These are phyloP conservation scores for Boletus sp. DNA, from an alignment of 1,284 basidiomycete species.

Conservation along the genomic window DNA sequence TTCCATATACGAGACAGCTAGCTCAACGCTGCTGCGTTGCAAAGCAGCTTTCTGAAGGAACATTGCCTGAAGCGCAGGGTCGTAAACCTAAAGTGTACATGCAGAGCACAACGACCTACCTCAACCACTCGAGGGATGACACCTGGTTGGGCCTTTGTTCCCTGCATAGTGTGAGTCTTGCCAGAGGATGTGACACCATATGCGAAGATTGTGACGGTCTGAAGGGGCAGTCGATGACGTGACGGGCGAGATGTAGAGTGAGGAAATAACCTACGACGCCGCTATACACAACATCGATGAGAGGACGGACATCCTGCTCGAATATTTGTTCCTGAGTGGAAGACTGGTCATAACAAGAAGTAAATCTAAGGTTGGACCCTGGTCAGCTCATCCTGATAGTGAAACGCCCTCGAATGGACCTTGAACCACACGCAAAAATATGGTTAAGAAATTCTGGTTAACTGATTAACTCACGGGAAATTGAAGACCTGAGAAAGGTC, in stretches of 20 bases:
- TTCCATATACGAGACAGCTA: constrained; percentile 77
- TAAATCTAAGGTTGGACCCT: constrained; percentile 44
- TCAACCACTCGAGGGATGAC: constrained; percentile 76
- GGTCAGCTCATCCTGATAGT: background rate
- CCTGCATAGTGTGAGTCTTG: constrained; percentile 87
- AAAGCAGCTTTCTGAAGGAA: constrained; percentile 44
- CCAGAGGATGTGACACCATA: constrained; percentile 82
- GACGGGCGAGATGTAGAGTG: background rate
- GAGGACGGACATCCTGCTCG: constrained; percentile 62
- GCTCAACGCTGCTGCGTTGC: constrained; percentile 39
- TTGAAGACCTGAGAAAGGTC: constrained; percentile 64
- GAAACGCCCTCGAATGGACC: background rate
- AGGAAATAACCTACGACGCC: constrained; percentile 54
- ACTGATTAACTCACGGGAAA: constrained; percentile 56
- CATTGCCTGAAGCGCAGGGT: constrained; percentile 41
- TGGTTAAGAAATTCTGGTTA: background rate
- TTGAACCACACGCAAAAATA: background rate
- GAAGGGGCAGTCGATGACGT: background rate
- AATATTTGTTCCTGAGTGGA: constrained; percentile 73
- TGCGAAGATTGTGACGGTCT: constrained; percentile 80
- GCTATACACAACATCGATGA: constrained; percentile 66
- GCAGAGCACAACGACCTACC: constrained; percentile 37
- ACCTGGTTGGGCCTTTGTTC: constrained; percentile 62
- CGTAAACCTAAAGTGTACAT: background rate
- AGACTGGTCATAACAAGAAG: constrained; percentile 65